phyloP scores from a whole-genome alignment of 371 early-diverging fungal genomes.

The Mortierella sp. region DNA sequence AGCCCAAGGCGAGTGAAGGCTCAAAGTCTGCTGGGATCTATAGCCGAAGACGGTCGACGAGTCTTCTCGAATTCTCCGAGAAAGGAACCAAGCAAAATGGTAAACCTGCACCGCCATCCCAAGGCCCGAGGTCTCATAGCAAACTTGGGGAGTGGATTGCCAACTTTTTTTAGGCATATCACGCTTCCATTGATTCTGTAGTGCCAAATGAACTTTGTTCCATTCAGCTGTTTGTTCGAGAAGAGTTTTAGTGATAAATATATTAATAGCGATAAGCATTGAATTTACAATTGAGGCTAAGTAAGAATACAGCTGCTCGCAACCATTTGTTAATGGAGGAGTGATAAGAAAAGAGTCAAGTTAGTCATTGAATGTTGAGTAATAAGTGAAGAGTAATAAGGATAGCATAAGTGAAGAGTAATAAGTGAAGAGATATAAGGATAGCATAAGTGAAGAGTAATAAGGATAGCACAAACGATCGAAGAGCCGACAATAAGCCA shows the following conservation, averaged over 20 bases:
- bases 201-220: neutral
- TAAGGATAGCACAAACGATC: neutral
- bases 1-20: slow-evolving; percentile 21
- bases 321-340: neutral
- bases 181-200: neutral
- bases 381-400: neutral
- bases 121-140: slow-evolving; percentile 42
- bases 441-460: neutral
- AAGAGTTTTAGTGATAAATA: neutral
- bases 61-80: slow-evolving; percentile 39
- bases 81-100: slow-evolving; percentile 43
- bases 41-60: slow-evolving; percentile 40
- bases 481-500: too few species aligned
- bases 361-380: neutral
- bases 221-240: neutral
- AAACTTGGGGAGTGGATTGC: slow-evolving; percentile 46
- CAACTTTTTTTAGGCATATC: slow-evolving; percentile 44
- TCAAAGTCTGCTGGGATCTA: slow-evolving; percentile 1
- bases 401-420: neutral
- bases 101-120: slow-evolving; percentile 35
- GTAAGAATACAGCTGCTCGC: too few species aligned
- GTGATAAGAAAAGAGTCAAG: neutral
- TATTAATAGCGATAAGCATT: too few species aligned
- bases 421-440: neutral
- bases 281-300: too few species aligned